Base-by-base conservation (phyloP, 805 yeast species). In the Cyberlindnera meyerae region DNA sequence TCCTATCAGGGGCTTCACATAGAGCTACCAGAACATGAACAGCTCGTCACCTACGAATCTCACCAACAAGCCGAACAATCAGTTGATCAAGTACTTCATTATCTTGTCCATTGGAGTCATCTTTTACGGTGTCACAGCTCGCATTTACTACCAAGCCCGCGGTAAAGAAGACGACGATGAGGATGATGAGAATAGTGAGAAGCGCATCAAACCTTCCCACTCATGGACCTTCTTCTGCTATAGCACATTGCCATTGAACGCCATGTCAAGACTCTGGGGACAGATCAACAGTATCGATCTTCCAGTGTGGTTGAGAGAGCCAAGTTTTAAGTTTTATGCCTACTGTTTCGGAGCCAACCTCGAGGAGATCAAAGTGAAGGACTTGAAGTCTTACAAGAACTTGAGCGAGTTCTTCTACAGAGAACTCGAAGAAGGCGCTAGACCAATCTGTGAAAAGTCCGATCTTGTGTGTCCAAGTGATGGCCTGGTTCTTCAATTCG, bases 251-350 rank as follows among this genome's bases (percentile, higher is more conserved):
- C 99, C 99, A 1, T 71, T 93, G 56, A 87, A 89, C 55, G 84
- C 96, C 2, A 68, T 88, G 24, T 88, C 97, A 1, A 74, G 99
- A 43, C 62, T 90, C 30, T 93, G 99, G 99, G 99, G 99, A 22
- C 78, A 76, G 51, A 73, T 93, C 40, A 93, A 93, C 57, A 79
- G 79, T 38, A 70, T 89, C 30, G 80, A 77, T 31, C 67, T 93
- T 44, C 99, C 99, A 0, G 70, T 79, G 18, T 87, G 96, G 94
- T 52, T 90, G 42, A 73, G 99, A 50, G 77, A 71, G 9, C 93
- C 94, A 15, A 79, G 96, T 7, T 93, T 71, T 62, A 73, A 68
- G 53, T 67, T 89, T 37, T 93, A 93, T 57, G 75, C 96, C 3
- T 66, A 70, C 34, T 40, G 83, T 18, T 93, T 93, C 60, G 96